phyloP scores from a whole-genome alignment of 805 yeast species.

The Yueomyces sinensis region DNA sequence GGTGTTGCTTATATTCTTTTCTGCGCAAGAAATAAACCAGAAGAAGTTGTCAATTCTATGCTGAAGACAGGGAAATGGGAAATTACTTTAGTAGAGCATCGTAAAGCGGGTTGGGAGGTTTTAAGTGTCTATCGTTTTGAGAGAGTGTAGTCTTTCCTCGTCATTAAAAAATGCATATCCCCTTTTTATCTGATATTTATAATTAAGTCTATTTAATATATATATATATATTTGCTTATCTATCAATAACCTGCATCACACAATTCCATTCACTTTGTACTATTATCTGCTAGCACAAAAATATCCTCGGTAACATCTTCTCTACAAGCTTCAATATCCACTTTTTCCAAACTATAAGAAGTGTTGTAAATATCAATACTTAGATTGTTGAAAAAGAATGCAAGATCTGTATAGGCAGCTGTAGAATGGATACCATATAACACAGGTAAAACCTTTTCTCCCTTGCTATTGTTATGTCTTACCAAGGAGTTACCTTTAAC shows the following conservation, averaged over 20 bases:
- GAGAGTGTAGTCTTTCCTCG: too few species aligned
- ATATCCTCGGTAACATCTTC: constrained; percentile 50
- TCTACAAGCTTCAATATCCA: constrained; percentile 35
- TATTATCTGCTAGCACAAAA: too few species aligned
- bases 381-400: constrained; percentile 11
- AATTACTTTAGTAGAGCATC: constrained; percentile 36
- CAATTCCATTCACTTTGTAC: too few species aligned
- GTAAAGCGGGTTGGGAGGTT: constrained; percentile 96
- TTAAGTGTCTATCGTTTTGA: constrained; percentile 58
- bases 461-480: not conserved
- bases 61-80: constrained; percentile 31
- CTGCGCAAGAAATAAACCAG: constrained; percentile 84
- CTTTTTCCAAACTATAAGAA: constrained; percentile 36
- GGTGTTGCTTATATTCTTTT: constrained; percentile 85
- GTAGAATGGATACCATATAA: constrained; percentile 12
- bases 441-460: constrained; percentile 9
- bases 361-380: constrained; percentile 17
- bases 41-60: constrained; percentile 39
- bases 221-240: not conserved
- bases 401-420: constrained; percentile 9
- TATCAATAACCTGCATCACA: too few species aligned
- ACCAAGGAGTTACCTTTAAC: too few species aligned
- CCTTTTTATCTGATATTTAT: too few species aligned
- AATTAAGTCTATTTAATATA: too few species aligned
- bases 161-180: not conserved